These are phyloP conservation scores for Aspergillus ostianus DNA, from an alignment of 495 filamentous ascomycete species.

Conservation along the genomic window DNA sequence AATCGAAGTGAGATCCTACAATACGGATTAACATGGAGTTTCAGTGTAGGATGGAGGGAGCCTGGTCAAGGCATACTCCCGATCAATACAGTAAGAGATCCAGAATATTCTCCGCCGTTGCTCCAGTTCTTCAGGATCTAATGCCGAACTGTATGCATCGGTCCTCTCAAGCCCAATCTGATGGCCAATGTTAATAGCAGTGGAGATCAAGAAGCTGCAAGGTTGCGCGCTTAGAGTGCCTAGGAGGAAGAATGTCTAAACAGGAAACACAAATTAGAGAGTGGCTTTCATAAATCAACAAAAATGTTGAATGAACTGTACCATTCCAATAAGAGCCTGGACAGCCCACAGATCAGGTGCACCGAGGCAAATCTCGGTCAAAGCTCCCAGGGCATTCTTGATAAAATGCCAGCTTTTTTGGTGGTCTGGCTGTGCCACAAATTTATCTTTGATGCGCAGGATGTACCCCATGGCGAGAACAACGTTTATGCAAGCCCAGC, in stretches of 20 bases:
- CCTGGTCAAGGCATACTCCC: constrained; percentile 14
- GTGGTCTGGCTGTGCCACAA: constrained; percentile 8
- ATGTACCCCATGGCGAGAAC: constrained; percentile 18
- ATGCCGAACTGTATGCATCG: background rate
- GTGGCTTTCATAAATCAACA: background rate
- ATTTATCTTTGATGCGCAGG: constrained; percentile 10
- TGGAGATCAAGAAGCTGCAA: constrained; percentile 18
- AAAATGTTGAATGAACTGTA: constrained; percentile 1
- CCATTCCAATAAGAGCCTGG: constrained; percentile 19
- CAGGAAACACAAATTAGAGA: background rate
- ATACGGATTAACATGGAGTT: constrained; percentile 2
- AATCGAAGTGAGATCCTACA: constrained; percentile 21
- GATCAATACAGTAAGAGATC: constrained; percentile 23
- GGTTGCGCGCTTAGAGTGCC: constrained; percentile 14
- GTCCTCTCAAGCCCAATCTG: constrained; percentile 14
- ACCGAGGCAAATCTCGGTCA: constrained; percentile 18
- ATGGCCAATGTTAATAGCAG: constrained; percentile 18
- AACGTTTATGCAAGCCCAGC: constrained; percentile 19
- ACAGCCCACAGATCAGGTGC: constrained; percentile 17
- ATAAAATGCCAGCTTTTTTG: constrained; percentile 21
- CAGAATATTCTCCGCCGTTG: constrained; percentile 18
- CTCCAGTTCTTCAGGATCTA: constrained; percentile 9
- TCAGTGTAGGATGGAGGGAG: no score
- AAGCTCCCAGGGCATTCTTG: constrained; percentile 15
- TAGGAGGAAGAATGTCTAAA: constrained; percentile 15